A percentile compares a stretch with the other conserved stretches of the same genome.
Evolutionary conservation across 345 rosid species (phyloP).

Genomic region (Anastatica hierochuntica): DNA sequence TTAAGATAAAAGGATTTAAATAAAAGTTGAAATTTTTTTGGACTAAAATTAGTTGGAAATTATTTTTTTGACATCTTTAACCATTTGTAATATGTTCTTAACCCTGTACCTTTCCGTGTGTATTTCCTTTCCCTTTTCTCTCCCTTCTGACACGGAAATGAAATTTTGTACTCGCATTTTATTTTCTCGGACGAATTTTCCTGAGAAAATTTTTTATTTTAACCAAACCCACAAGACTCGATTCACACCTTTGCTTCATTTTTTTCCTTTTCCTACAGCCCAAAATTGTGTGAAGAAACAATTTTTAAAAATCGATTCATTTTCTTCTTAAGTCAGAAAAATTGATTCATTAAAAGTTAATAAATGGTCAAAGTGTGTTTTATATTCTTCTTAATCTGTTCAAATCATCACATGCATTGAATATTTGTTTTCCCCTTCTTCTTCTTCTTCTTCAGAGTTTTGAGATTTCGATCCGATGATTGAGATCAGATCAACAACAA

Average conservation of each 20-base stretch:
- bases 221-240: constrained; percentile 4
- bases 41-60: no score
- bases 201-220: constrained; percentile 4
- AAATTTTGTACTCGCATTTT: no score
- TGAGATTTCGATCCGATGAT: constrained; percentile 22
- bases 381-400: constrained; percentile 18
- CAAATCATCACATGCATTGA: constrained; percentile 53
- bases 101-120: constrained; percentile 24
- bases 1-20: no score
- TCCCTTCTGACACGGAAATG: constrained; percentile 17
- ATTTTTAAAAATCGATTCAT: no score
- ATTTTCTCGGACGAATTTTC: constrained; percentile 1
- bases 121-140: constrained; percentile 12
- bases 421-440: background rate
- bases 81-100: no score
- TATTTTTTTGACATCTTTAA: no score
- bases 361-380: constrained; percentile 6
- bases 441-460: background rate
- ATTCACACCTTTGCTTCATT: constrained; percentile 12
- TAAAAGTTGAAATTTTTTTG: no score
- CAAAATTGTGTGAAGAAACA: no score
- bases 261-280: background rate
- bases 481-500: background rate
- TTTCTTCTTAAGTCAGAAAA: background rate
- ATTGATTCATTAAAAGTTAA: constrained; percentile 4